Percentiles rank a stretch among this genome's conserved stretches.
Conservation (phyloP, 345 rosid genomes). For the Pugionium cornutum region DNA sequence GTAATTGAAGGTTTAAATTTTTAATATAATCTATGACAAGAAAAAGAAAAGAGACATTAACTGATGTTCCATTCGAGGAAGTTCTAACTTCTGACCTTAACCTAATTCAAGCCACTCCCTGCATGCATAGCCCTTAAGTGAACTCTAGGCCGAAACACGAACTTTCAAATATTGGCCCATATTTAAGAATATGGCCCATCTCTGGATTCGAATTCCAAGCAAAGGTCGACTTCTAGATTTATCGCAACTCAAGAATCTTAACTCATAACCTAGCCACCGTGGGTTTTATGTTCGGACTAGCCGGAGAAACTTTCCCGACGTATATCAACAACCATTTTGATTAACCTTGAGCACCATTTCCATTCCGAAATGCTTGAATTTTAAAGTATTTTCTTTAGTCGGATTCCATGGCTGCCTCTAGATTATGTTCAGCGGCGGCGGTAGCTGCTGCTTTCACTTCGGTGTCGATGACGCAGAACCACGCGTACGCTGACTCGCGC, state of each 20-base stretch:
- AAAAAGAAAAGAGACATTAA: no score
- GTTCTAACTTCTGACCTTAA: no score
- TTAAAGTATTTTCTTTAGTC: background rate
- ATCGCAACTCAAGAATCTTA: no score
- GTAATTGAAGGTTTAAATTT: no score
- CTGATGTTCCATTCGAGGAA: no score
- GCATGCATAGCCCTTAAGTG: no score
- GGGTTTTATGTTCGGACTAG: conserved; percentile 47
- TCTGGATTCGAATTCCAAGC: no score
- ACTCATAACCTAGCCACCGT: conserved; percentile 32
- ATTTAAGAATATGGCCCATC: background rate
- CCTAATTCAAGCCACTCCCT: no score
- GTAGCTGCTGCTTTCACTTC: conserved; percentile 60
- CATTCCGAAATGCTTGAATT: conserved; percentile 6
- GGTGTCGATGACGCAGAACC: conserved; percentile 47
- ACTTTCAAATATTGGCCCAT: background rate
- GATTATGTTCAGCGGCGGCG: conserved; percentile 58
- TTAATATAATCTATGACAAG: no score
- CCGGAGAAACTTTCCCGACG: conserved; percentile 5
- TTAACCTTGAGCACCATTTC: background rate
- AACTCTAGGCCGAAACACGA: no score
- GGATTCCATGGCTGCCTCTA: conserved; percentile 62
- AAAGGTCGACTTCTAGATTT: no score
- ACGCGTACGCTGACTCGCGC: conserved; percentile 58
- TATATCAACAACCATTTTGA: no score